Percentiles rank a stretch among this genome's conserved stretches.
Conservation (phyloP, 2,329 filamentous ascomycete species). For the Fusarium xylarioides region DNA sequence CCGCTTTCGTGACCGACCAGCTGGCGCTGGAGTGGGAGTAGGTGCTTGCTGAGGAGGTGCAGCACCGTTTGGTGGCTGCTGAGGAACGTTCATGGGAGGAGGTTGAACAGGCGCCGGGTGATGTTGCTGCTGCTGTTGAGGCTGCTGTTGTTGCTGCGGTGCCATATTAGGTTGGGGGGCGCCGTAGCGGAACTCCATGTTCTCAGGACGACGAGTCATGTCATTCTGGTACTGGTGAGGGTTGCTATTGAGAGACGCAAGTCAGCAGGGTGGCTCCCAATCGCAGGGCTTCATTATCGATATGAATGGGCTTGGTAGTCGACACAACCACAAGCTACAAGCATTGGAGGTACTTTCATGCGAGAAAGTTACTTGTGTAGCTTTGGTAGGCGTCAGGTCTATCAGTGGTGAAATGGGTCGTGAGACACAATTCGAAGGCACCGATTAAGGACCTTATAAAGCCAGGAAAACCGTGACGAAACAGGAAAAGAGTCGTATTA, state of each 20-base stretch:
- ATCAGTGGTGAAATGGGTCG: conserved; percentile 32
- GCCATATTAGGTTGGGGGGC: conserved; percentile 52
- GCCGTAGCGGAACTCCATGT: conserved; percentile 55
- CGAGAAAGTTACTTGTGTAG: conserved; percentile 24
- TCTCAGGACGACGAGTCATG: conserved; percentile 57
- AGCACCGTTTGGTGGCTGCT: conserved; percentile 48
- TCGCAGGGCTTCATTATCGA: conserved; percentile 36
- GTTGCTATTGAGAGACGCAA: conserved; percentile 45
- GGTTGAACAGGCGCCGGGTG: conserved; percentile 48
- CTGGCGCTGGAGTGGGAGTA: conserved; percentile 50
- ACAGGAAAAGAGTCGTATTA: conserved; percentile 29
- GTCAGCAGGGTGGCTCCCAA: conserved; percentile 44
- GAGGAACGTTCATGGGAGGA: conserved; percentile 55
- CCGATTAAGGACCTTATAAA: neutral
- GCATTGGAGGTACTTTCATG: conserved; percentile 10
- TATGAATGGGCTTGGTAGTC: conserved; percentile 40
- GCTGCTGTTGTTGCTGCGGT: conserved; percentile 47
- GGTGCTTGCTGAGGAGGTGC: conserved; percentile 50
- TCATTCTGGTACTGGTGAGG: conserved; percentile 61
- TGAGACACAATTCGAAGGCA: conserved; percentile 3
- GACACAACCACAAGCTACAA: conserved; percentile 7
- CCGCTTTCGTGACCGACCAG: conserved; percentile 54
- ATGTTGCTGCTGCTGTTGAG: conserved; percentile 46
- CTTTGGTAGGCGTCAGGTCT: conserved; percentile 16
- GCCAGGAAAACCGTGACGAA: conserved; percentile 25